Conservation (phyloP, 2,329 filamentous ascomycete species). For the Ophiostoma montium region DNA sequence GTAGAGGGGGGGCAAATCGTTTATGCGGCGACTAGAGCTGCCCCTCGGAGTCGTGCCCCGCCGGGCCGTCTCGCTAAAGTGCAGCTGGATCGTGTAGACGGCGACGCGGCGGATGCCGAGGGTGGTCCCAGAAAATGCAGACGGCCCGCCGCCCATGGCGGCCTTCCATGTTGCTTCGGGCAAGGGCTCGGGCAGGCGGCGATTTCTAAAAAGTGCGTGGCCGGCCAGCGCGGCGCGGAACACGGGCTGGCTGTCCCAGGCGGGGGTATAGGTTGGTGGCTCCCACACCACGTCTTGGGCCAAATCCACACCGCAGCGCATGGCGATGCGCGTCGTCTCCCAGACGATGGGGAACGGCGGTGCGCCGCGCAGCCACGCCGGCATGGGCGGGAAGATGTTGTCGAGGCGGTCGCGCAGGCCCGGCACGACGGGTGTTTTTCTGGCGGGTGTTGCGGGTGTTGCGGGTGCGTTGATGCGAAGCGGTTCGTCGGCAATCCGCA, state of each 20-base stretch:
- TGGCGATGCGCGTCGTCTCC: conserved; percentile 35
- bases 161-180: conserved; percentile 17
- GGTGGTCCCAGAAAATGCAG: not conserved
- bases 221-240: conserved; percentile 28
- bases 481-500: conserved; percentile 1
- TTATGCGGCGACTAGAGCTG: too few relatives aligned
- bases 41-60: not conserved
- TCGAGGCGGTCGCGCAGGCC: conserved; percentile 19
- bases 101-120: conserved; percentile 25
- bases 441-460: too few relatives aligned
- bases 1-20: conserved; percentile 31
- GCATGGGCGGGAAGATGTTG: conserved; percentile 28
- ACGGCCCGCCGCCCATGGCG: conserved; percentile 20
- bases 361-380: conserved; percentile 26
- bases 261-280: conserved; percentile 21
- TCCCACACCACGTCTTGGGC: conserved; percentile 17
- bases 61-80: conserved; percentile 17
- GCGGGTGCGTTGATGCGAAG: too few relatives aligned
- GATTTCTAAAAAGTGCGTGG: conserved; percentile 28
- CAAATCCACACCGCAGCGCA: conserved; percentile 30
- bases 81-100: conserved; percentile 28
- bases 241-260: conserved; percentile 28
- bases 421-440: not conserved
- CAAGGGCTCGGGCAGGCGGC: conserved; percentile 31
- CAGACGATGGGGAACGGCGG: conserved; percentile 37